Evolutionary conservation across 306 rosid genomes (phyloP), one percentile per base, ranked within the genome.

Genomic region (Trifolium fragiferum): DNA sequence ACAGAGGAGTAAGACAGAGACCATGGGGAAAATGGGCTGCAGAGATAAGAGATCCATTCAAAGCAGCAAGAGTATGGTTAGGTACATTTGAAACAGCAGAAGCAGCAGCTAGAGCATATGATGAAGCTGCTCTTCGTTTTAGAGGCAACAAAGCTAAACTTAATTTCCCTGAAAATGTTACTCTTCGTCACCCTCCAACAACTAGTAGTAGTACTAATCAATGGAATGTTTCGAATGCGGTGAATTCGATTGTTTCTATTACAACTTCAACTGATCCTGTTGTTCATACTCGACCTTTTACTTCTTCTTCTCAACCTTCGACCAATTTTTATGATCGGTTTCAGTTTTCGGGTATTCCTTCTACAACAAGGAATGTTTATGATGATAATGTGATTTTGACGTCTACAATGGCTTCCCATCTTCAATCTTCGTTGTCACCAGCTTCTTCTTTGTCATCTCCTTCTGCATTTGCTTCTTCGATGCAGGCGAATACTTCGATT

Each of bases 21-120:
- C 93, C 93, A 1, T 89, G 93, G 93, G 93, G 93, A 4, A 89
- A 89, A 59, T 89, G 93, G 93, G 93, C 93, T 0, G 93, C 93
- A 0, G 93, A 89, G 23, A 89, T 89, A 7, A 78, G 93, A 74
- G 93, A 89, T n/a, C 93, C 93, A 5, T 81, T 86, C 73, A 83
- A 79, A 47, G 93, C 93, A 4, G 86, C 87, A 0, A 82, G 93
- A 21, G 93, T 89, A 1, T 89, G 93, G 93, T 40, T 89, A 6
- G 93, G 93, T 5, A 89, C 93, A 4, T 89, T 86, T 16, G 88
- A 86, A 60, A 89, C 93, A 0, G 90, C 93, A 0, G 90, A 89
- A 16, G 79, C 90, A 0, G 93, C 93, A 0, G 93, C 93, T 0
- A 64, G 74, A 40, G 93, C 93, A 9, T 89, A 89, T 69, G 93